These are phyloP conservation scores for Boletus sp. DNA, from an alignment of 768 basidiomycete species.

Conservation along the genomic window DNA sequence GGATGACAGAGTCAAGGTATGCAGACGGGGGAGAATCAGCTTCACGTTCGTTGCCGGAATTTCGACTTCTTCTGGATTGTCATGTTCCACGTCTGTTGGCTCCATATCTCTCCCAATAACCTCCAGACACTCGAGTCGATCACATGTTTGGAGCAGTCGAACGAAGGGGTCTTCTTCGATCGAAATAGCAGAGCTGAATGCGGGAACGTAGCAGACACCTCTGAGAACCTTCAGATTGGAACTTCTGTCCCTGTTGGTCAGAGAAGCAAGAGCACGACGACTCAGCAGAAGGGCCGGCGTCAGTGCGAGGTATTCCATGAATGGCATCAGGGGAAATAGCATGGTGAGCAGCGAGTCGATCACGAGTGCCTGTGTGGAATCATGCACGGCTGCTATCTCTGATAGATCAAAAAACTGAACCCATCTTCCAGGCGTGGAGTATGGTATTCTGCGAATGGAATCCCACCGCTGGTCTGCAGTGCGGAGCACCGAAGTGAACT, in stretches of 20 bases:
- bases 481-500: conserved; percentile 57
- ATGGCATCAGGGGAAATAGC: conserved; percentile 68
- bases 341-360: conserved; percentile 63
- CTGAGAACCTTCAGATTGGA: conserved; percentile 48
- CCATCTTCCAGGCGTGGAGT: conserved; percentile 87
- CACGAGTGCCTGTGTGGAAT: conserved; percentile 44
- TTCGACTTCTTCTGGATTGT: conserved; percentile 14
- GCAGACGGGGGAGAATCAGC: conserved; percentile 56
- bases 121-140: conserved; percentile 61
- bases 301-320: conserved; percentile 52
- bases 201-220: conserved; percentile 53
- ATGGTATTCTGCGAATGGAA: conserved; percentile 81
- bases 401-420: conserved; percentile 76
- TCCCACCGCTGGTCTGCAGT: conserved; percentile 81
- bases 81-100: conserved; percentile 45
- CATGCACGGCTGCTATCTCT: conserved; percentile 41
- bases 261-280: conserved; percentile 51
- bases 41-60: conserved; percentile 33
- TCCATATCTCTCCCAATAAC: conserved; percentile 61
- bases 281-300: conserved; percentile 61
- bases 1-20: conserved; percentile 59
- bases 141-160: conserved; percentile 52
- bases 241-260: conserved; percentile 52
- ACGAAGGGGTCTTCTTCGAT: conserved; percentile 54
- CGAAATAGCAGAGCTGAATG: conserved; percentile 25